These are phyloP conservation scores for Boletus tylopilopsis DNA, from an alignment of 768 basidiomycete species.

Conservation along the genomic window DNA sequence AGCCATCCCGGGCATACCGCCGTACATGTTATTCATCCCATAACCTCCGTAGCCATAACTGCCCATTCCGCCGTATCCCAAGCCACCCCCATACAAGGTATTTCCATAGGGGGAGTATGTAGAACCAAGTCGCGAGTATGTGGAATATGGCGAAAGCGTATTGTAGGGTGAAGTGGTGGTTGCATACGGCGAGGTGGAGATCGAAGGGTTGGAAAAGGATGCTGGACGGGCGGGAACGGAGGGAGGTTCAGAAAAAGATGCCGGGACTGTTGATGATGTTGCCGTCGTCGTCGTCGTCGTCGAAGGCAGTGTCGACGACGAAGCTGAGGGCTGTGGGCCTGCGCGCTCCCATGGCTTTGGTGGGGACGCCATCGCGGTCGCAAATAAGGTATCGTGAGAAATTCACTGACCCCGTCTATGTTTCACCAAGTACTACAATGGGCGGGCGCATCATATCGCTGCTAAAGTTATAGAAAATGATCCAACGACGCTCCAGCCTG, in stretches of 20 bases:
- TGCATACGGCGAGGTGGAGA: constrained; percentile 33
- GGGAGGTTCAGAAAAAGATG: constrained; percentile 34
- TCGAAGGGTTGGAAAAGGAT: constrained; percentile 39
- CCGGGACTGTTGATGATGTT: constrained; percentile 16
- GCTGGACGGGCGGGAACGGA: constrained; percentile 64
- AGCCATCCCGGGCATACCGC: constrained; percentile 37
- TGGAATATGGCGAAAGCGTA: constrained; percentile 48
- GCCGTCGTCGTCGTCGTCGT: constrained; percentile 19
- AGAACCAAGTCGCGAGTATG: constrained; percentile 35
- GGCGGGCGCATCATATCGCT: too few species aligned
- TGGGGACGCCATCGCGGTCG: constrained; percentile 65
- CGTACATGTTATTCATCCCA: constrained; percentile 50
- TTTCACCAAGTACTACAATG: background rate
- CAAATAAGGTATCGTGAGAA: constrained; percentile 17
- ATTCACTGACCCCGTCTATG: too few species aligned
- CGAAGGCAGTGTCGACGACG: constrained; percentile 25
- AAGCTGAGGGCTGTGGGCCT: constrained; percentile 32
- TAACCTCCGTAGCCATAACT: constrained; percentile 42
- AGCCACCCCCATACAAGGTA: constrained; percentile 30
- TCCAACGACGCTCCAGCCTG: too few species aligned
- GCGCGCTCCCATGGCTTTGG: constrained; percentile 89
- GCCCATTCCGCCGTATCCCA: constrained; percentile 42
- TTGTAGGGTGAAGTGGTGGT: constrained; percentile 40
- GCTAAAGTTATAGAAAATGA: too few species aligned
- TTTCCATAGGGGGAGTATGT: constrained; percentile 35